Evolutionary conservation across 306 rosid species (phyloP).

Genomic region (Crotalaria pallida): DNA sequence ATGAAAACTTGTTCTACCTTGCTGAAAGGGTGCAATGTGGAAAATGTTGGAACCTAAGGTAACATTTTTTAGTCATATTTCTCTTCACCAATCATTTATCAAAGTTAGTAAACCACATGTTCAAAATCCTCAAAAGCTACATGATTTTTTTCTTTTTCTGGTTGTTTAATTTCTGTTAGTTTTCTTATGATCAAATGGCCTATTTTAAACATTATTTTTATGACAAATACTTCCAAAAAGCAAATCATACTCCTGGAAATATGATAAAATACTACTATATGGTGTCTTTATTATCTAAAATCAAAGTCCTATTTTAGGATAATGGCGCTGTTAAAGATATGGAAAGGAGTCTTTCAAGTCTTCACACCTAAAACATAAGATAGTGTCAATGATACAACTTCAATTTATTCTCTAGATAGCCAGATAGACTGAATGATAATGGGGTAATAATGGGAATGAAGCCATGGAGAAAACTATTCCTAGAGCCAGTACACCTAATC

Average conservation of each 20-base stretch:
- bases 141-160: not conserved
- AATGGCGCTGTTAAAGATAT: not conserved
- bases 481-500: slow-evolving; percentile 1
- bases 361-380: slow-evolving; percentile 25
- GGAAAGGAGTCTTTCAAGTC: slow-evolving; percentile 2
- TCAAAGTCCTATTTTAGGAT: slow-evolving; percentile 6
- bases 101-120: not conserved
- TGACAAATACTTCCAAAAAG: not conserved
- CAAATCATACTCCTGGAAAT: not conserved
- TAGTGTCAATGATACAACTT: not conserved
- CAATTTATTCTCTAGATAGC: slow-evolving; percentile 22
- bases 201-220: not conserved
- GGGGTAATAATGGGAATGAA: not conserved
- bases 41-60: slow-evolving; percentile 20
- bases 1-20: slow-evolving; percentile 26
- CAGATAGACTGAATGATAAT: not conserved
- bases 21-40: slow-evolving; percentile 19
- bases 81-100: not conserved
- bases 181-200: not conserved
- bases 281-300: not conserved
- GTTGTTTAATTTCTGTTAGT: too few species aligned
- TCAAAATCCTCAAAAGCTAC: slow-evolving; percentile 21
- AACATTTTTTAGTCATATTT: not conserved
- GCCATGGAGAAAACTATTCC: slow-evolving; percentile 2
- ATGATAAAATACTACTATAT: not conserved